Evolutionary conservation across 805 yeast genomes (phyloP).

Genomic region (Candida pseudofarinosa): DNA sequence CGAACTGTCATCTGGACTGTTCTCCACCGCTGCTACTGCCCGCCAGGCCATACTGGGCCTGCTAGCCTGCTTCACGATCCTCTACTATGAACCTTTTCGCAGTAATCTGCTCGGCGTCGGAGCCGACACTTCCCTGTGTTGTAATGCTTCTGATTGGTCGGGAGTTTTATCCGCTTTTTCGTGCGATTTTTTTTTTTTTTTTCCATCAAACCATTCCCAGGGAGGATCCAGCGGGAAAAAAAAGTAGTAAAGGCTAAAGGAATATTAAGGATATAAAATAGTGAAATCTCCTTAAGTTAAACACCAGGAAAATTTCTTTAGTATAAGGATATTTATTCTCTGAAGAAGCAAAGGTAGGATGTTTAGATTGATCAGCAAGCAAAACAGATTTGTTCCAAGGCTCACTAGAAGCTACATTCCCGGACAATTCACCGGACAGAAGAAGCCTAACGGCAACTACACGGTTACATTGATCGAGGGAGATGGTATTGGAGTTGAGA

Average conservation of each 20-base stretch:
- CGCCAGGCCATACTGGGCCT: too few species aligned
- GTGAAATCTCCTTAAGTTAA: background rate
- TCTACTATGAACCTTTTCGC: too few species aligned
- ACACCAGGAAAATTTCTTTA: background rate
- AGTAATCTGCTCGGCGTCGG: background rate
- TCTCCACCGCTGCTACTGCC: too few species aligned
- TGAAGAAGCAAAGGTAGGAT: conserved; percentile 10
- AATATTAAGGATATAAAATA: background rate
- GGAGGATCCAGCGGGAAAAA: background rate
- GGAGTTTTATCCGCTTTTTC: background rate
- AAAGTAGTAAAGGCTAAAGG: background rate
- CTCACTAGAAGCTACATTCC: conserved; percentile 50
- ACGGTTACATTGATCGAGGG: conserved; percentile 96
- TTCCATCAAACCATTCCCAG: background rate
- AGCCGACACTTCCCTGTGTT: background rate
- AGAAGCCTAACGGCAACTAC: conserved; percentile 76
- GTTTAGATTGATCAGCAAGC: conserved; percentile 33
- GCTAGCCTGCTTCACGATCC: too few species aligned
- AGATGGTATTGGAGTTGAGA: conserved; percentile 97
- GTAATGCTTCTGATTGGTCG: background rate
- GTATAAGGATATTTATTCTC: background rate
- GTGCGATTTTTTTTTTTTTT: background rate
- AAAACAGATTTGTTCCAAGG: conserved; percentile 24
- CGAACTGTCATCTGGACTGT: too few species aligned
- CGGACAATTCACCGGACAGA: conserved; percentile 59